phyloP scores from a whole-genome alignment of 176 grass and related monocot species.

The Triticum monococcum region DNA sequence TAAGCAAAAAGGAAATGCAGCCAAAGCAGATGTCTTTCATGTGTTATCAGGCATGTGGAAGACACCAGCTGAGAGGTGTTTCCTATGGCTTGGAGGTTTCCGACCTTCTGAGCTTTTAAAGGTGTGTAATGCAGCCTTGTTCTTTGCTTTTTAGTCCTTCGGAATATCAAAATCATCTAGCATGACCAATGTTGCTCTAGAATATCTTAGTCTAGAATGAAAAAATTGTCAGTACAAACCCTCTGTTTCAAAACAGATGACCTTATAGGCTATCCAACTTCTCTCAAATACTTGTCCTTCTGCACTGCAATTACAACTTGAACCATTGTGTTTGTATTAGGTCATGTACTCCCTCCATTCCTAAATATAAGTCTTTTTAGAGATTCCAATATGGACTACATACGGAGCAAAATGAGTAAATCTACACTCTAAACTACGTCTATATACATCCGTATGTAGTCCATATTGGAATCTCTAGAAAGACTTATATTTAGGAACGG shows the following conservation, averaged over 20 bases:
- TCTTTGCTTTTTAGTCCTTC: constrained; percentile 19
- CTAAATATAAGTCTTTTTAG: too few relatives aligned
- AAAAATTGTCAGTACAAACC: background rate
- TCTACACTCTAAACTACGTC: too few relatives aligned
- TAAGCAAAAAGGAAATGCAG: constrained; percentile 79
- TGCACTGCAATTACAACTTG: too few relatives aligned
- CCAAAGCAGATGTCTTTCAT: constrained; percentile 94
- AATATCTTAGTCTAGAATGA: constrained; percentile 3
- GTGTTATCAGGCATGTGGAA: constrained; percentile 99
- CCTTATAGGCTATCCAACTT: background rate
- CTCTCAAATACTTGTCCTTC: background rate
- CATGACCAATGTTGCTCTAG: background rate
- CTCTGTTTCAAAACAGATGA: background rate
- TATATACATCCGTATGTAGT: too few relatives aligned
- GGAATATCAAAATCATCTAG: background rate
- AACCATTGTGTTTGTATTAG: too few relatives aligned
- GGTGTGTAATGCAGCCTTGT: constrained; percentile 42
- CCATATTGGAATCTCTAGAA: too few relatives aligned
- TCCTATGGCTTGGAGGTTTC: constrained; percentile 96
- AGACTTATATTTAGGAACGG: too few relatives aligned
- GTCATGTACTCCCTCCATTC: too few relatives aligned
- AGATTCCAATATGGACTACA: too few relatives aligned
- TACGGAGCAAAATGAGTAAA: too few relatives aligned
- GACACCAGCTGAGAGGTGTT: constrained; percentile 94
- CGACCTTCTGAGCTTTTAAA: constrained; percentile 92